Percentiles rank a stretch among this genome's conserved stretches.
Conservation (phyloP, 2,329 filamentous ascomycete species). For the Cladophialophora exuberans region DNA sequence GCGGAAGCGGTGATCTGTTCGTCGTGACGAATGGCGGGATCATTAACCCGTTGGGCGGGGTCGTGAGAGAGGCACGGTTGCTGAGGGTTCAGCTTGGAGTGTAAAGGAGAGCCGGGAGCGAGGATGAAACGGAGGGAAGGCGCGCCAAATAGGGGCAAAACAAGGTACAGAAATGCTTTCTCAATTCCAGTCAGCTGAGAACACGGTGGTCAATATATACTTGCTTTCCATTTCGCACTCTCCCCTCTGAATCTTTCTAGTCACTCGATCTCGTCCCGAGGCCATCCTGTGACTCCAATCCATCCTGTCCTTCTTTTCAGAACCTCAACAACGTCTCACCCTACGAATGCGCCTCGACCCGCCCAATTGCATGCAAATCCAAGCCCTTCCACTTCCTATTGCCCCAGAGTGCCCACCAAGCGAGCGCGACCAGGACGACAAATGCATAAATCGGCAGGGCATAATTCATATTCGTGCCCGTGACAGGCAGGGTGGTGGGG, state of each 20-base stretch:
- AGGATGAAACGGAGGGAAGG: too few relatives aligned
- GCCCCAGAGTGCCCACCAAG: conserved; percentile 30
- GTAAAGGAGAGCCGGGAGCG: too few relatives aligned
- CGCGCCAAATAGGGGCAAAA: too few relatives aligned
- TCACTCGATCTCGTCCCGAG: too few relatives aligned
- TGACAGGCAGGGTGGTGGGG: conserved; percentile 40
- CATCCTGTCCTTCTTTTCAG: background rate
- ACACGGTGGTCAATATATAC: too few relatives aligned
- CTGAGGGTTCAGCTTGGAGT: too few relatives aligned
- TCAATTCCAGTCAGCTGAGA: too few relatives aligned
- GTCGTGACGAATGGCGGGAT: conserved; percentile 9
- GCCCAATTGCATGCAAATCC: conserved; percentile 21
- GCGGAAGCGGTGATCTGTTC: background rate
- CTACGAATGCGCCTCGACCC: conserved; percentile 24
- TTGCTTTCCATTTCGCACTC: too few relatives aligned
- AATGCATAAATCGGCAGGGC: conserved; percentile 39
- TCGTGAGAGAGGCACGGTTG: conserved; percentile 7
- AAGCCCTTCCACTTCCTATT: conserved; percentile 26
- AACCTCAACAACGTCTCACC: too few relatives aligned
- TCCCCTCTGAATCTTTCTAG: too few relatives aligned
- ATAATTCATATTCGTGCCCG: conserved; percentile 45
- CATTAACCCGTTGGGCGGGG: conserved; percentile 3
- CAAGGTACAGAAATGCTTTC: too few relatives aligned
- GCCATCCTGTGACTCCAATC: too few relatives aligned
- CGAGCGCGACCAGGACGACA: conserved; percentile 28